These are phyloP conservation scores for Tremella mesenterica DNA, from an alignment of 768 basidiomycete species.

Conservation along the genomic window DNA sequence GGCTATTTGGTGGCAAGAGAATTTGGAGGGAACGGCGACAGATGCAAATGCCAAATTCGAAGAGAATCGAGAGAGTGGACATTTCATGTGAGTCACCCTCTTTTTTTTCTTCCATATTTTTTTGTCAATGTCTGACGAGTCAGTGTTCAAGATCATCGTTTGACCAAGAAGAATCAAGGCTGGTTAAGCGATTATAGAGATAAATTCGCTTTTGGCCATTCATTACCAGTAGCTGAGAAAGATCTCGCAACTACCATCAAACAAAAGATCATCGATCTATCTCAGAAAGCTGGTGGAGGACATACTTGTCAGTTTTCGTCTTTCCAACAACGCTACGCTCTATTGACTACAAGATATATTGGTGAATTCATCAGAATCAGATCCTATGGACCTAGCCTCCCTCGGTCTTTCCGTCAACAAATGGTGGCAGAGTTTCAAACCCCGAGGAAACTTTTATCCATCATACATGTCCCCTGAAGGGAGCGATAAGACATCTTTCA, in stretches of 20 bases:
- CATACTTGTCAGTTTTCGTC: slow-evolving; percentile 28
- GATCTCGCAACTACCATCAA: slow-evolving; percentile 17
- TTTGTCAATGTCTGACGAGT: background rate
- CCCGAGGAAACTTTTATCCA: slow-evolving; percentile 26
- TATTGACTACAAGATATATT: slow-evolving; percentile 26
- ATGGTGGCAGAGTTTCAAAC: slow-evolving; percentile 16
- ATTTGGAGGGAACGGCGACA: background rate
- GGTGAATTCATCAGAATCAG: slow-evolving; percentile 22
- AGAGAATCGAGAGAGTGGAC: slow-evolving; percentile 28
- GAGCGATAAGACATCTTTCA: slow-evolving; percentile 23
- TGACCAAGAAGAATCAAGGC: slow-evolving; percentile 20
- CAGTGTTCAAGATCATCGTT: slow-evolving; percentile 35
- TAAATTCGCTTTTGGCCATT: slow-evolving; percentile 26
- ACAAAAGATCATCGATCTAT: slow-evolving; percentile 22
- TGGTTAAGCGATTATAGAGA: slow-evolving; percentile 19
- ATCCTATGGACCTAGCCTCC: slow-evolving; percentile 13
- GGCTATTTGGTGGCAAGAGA: slow-evolving; percentile 33
- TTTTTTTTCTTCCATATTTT: background rate
- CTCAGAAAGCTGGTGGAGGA: slow-evolving; percentile 21
- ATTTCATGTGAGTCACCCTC: slow-evolving; percentile 32
- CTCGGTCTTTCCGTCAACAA: slow-evolving; percentile 20
- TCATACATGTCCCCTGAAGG: slow-evolving; percentile 23
- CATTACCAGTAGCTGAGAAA: slow-evolving; percentile 15
- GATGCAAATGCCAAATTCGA: slow-evolving; percentile 14
- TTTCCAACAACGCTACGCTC: background rate